Conservation (phyloP, 306 rosid genomes). For the Quercus variabilis region DNA sequence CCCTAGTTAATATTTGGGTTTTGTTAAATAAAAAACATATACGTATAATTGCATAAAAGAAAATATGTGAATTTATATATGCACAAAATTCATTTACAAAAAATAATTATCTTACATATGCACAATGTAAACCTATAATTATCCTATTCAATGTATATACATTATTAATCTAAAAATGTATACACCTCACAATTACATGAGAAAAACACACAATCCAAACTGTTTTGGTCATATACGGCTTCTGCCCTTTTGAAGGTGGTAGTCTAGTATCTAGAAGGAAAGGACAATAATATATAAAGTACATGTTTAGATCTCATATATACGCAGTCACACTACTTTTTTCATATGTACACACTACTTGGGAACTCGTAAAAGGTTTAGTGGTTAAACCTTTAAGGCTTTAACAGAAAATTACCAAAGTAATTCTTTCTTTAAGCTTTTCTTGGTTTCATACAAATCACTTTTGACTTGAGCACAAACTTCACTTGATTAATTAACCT, state of each 20-base stretch:
- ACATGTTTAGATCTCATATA: constrained; percentile 1
- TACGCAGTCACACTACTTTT: no score
- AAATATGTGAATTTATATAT: no score
- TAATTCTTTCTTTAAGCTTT: constrained; percentile 24
- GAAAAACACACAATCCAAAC: background rate
- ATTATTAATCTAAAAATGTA: no score
- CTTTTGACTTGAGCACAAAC: constrained; percentile 55
- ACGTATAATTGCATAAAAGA: no score
- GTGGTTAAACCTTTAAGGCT: constrained; percentile 8
- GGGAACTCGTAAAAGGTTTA: constrained; percentile 30
- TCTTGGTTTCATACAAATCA: constrained; percentile 34
- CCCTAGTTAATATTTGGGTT: no score
- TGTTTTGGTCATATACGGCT: background rate
- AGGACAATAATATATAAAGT: constrained; percentile 16
- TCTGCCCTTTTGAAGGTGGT: background rate
- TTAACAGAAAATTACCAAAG: constrained; percentile 22
- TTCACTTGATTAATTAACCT: constrained; percentile 33
- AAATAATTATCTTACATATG: no score
- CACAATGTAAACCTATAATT: no score
- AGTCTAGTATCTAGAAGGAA: background rate
- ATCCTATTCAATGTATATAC: no score
- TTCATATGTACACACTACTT: background rate
- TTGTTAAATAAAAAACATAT: no score
- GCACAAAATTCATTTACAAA: no score
- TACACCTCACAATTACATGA: no score